Evolutionary conservation across 108 stramenopile genomes (phyloP), one percentile per base, ranked within the genome.

Genomic region (Cyclostephanos tholiformis): DNA sequence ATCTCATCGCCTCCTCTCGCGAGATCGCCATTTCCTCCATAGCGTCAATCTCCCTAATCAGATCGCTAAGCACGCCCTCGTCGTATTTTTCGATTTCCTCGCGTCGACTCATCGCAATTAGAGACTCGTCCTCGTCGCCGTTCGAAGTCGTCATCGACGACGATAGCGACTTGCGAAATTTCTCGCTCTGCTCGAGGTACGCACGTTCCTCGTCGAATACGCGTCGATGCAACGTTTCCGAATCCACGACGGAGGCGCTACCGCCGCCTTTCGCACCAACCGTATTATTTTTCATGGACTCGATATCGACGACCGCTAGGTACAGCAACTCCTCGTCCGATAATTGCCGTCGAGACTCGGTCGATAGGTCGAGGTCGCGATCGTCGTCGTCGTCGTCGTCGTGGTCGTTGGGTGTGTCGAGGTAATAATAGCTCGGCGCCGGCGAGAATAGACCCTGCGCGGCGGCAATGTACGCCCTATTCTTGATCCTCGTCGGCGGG

Each of bases 161-260:
- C 7, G 72, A 51, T 32, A 80, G 56, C 23, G 72, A 63, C 20
- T 69, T 69, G 30, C 79, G 79, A 63, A 80, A 80, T 32, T 69
- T 68, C 20, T 57, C 63, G 65, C 79, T 80, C 56, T 80, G 79
- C 41, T 70, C 14, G 23, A 80, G 72, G 32, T 80, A 70, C 27
- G 63, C 51, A 59, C 74, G 32, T 57, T 80, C 79, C 29, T 80
- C 79, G 23, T 67, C 67, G 50, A 80, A 80, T 38, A 80, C 79
- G 30, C 69, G 72, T 46, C 59, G 68, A 30, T 80, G 72, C 12
- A 79, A 44, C 19, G 50, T 39, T 56, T 79, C 71, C 2, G 71
- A 52, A 68, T 79, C 78, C 1, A 71, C 53, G 16, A 13, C 32
- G 52, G 38, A 35, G 0, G 2, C 20, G 41, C 20, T 43, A 41